These are phyloP conservation scores for Pseudopithomyces maydicus DNA, from an alignment of 2,329 filamentous ascomycete genomes.

Conservation along the genomic window DNA sequence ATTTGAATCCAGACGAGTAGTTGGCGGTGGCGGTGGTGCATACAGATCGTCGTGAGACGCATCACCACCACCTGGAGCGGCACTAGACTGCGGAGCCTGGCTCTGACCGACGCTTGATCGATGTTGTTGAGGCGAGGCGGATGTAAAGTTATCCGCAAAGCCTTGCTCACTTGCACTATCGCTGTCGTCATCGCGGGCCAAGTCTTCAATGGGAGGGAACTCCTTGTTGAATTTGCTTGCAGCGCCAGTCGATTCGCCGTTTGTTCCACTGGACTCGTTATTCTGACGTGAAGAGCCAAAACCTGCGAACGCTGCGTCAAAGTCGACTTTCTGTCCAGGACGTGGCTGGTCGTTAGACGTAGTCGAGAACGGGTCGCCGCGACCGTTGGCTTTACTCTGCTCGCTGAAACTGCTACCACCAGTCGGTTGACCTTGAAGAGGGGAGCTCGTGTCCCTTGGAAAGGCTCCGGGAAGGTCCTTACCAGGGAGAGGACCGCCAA, in stretches of 20 bases:
- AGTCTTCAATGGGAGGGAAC: conserved; percentile 91
- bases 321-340: conserved; percentile 70
- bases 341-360: conserved; percentile 38
- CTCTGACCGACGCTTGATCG: conserved; percentile 31
- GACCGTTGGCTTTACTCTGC: conserved; percentile 48
- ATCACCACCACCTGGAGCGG: conserved; percentile 21
- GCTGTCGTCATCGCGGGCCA: conserved; percentile 82
- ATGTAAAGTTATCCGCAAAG: conserved; percentile 92
- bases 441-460: conserved; percentile 46
- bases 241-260: conserved; percentile 34
- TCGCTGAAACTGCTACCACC: conserved; percentile 55
- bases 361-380: conserved; percentile 49
- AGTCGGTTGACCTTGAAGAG: conserved; percentile 55
- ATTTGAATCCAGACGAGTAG: conserved; percentile 41
- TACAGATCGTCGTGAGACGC: conserved; percentile 38
- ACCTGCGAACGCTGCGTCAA: conserved; percentile 82
- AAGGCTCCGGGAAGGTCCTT: conserved; percentile 56
- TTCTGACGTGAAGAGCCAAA: conserved; percentile 63
- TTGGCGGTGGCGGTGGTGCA: conserved; percentile 38
- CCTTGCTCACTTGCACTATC: conserved; percentile 71
- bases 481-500: conserved; percentile 37
- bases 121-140: conserved; percentile 55
- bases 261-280: conserved; percentile 45
- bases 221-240: conserved; percentile 69
- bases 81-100: conserved; percentile 33